Conservation (phyloP, 768 basidiomycete species). For the Calocera cornea region DNA sequence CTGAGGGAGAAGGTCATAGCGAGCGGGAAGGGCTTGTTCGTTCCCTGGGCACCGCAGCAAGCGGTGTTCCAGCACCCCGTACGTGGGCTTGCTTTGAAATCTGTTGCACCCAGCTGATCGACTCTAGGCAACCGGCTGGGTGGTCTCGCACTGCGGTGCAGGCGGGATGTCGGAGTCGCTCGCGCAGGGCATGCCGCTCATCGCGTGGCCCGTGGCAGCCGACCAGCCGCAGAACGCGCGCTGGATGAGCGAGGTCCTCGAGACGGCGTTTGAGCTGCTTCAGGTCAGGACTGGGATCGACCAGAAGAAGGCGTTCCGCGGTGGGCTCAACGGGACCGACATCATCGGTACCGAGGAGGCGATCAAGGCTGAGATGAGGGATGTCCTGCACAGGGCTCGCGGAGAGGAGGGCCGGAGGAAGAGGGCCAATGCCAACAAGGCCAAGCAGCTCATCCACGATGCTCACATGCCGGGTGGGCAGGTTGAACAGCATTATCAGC, state of each 20-base stretch:
- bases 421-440: slow-evolving; percentile 14
- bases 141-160: slow-evolving; percentile 20
- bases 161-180: slow-evolving; percentile 19
- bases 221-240: slow-evolving; percentile 20
- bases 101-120: neutral
- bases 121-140: slow-evolving; percentile 17
- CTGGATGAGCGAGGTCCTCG: slow-evolving; percentile 11
- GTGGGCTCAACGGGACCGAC: slow-evolving; percentile 9
- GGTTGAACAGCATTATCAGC: neutral
- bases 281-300: slow-evolving; percentile 17
- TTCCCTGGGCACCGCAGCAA: slow-evolving; percentile 21
- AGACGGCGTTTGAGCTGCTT: slow-evolving; percentile 16
- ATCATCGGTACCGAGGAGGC: slow-evolving; percentile 17
- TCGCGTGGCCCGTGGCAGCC: slow-evolving; percentile 20
- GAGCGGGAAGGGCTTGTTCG: slow-evolving; percentile 16
- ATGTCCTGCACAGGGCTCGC: slow-evolving; percentile 15
- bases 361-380: slow-evolving; percentile 13
- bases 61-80: slow-evolving; percentile 18
- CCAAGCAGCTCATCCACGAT: neutral
- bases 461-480: slow-evolving; percentile 13
- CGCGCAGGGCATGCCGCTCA: slow-evolving; percentile 18
- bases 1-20: slow-evolving; percentile 11
- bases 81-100: slow-evolving; percentile 3
- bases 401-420: slow-evolving; percentile 19
- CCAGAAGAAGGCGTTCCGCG: slow-evolving; percentile 13